Conservation (phyloP, 768 basidiomycete genomes). For the Suillus sp. region DNA sequence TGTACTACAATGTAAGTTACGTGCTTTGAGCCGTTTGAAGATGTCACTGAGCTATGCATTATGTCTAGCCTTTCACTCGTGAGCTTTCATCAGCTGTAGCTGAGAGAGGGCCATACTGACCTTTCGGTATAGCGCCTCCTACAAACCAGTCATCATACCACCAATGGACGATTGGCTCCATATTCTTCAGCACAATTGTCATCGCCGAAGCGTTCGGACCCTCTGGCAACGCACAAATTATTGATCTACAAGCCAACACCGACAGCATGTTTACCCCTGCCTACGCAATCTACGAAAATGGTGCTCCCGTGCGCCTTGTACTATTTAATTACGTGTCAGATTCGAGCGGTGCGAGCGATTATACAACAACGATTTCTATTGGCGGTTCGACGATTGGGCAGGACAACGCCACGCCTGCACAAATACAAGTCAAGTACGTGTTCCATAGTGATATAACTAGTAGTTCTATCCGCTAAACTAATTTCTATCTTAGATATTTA, state of each 20-base stretch:
- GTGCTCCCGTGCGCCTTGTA: slow-evolving; percentile 42
- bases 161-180: slow-evolving; percentile 44
- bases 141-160: slow-evolving; percentile 38
- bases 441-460: neutral
- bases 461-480: neutral
- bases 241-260: slow-evolving; percentile 34
- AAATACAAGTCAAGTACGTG: slow-evolving; percentile 36
- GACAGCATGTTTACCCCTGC: slow-evolving; percentile 38
- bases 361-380: slow-evolving; percentile 38
- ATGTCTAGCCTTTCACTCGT: slow-evolving; percentile 50
- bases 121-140: slow-evolving; percentile 39
- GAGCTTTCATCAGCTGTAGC: slow-evolving; percentile 9
- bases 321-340: slow-evolving; percentile 54
- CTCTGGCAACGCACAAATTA: slow-evolving; percentile 36
- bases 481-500: slow-evolving; percentile 29
- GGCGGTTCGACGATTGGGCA: slow-evolving; percentile 24
- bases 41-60: neutral
- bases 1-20: slow-evolving; percentile 53
- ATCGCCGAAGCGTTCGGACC: slow-evolving; percentile 41
- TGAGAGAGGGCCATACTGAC: neutral
- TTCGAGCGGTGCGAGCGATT: slow-evolving; percentile 40
- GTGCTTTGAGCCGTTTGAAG: slow-evolving; percentile 4
- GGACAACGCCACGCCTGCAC: slow-evolving; percentile 22
- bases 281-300: slow-evolving; percentile 73
- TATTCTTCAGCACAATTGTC: slow-evolving; percentile 42